These are phyloP conservation scores for Apiotrichum mycotoxinovorans DNA, from an alignment of 1,284 basidiomycete genomes.

Conservation along the genomic window DNA sequence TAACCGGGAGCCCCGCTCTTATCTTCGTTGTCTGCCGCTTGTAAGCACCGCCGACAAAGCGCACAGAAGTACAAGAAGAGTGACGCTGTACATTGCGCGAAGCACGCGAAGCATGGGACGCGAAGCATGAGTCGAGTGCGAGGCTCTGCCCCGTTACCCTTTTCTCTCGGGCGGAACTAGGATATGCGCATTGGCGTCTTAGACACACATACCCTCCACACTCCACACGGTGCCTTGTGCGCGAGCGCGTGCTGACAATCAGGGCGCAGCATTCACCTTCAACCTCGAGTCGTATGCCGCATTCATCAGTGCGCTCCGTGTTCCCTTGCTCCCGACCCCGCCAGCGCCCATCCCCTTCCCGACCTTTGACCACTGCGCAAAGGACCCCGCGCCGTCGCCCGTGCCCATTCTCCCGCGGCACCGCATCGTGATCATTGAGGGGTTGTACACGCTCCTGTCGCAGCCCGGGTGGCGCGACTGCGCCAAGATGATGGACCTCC, in stretches of 20 bases:
- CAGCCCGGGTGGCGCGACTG: slow-evolving; percentile 69
- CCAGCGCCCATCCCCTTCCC: slow-evolving; percentile 45
- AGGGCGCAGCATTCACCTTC: slow-evolving; percentile 53
- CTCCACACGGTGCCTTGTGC: too few species aligned
- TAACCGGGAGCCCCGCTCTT: too few species aligned
- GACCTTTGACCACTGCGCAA: slow-evolving; percentile 53
- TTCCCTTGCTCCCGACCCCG: slow-evolving; percentile 53
- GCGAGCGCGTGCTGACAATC: slow-evolving; percentile 2
- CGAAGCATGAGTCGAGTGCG: too few species aligned
- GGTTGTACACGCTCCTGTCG: slow-evolving; percentile 72
- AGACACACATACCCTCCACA: too few species aligned
- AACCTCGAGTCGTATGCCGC: slow-evolving; percentile 59
- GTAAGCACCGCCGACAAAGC: too few species aligned
- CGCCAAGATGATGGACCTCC: slow-evolving; percentile 66
- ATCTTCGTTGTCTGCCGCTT: too few species aligned
- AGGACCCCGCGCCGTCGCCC: slow-evolving; percentile 53
- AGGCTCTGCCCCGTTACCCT: too few species aligned
- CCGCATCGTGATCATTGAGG: slow-evolving; percentile 76
- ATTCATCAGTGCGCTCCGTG: slow-evolving; percentile 68
- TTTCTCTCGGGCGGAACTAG: too few species aligned
- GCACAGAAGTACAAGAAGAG: too few species aligned
- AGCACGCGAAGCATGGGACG: too few species aligned
- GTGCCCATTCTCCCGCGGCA: slow-evolving; percentile 61
- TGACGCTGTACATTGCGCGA: too few species aligned
- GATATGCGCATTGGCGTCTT: too few species aligned